These are phyloP conservation scores for Phytopythium cucurbitacearum DNA, from an alignment of 352 stramenopile species.

Conservation along the genomic window DNA sequence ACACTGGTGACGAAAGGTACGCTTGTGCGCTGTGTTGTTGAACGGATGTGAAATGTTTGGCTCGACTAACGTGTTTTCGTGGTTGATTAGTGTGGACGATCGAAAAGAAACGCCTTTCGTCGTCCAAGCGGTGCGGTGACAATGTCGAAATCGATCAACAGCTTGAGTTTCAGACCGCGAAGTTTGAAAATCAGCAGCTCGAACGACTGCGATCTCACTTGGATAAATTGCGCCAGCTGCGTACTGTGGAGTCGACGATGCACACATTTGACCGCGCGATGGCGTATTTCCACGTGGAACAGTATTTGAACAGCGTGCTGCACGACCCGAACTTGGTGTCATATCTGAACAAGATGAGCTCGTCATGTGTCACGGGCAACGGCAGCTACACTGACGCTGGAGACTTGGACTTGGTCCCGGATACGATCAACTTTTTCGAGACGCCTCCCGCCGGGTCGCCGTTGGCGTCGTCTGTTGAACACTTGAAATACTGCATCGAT, in stretches of 20 bases:
- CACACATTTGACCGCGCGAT: slow-evolving; percentile 78
- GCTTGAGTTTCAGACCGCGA: slow-evolving; percentile 69
- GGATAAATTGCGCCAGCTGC: slow-evolving; percentile 66
- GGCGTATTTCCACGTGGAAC: slow-evolving; percentile 80
- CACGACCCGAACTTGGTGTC: slow-evolving; percentile 59
- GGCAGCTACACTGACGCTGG: slow-evolving; percentile 6
- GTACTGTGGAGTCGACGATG: slow-evolving; percentile 71
- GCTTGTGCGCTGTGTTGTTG: slow-evolving; percentile 1
- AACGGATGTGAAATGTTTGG: background rate
- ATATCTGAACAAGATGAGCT: slow-evolving; percentile 73
- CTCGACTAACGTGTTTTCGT: slow-evolving; percentile 1
- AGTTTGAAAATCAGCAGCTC: slow-evolving; percentile 55
- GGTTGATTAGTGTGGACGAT: slow-evolving; percentile 42
- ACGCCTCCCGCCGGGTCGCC: slow-evolving; percentile 37
- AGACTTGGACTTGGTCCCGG: slow-evolving; percentile 59
- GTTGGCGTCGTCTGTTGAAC: slow-evolving; percentile 57
- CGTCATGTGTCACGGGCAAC: slow-evolving; percentile 25
- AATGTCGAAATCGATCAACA: slow-evolving; percentile 53
- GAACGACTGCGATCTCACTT: slow-evolving; percentile 65
- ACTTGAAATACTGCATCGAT: slow-evolving; percentile 80
- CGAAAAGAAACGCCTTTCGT: slow-evolving; percentile 54
- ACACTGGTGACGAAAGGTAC: slow-evolving; percentile 68
- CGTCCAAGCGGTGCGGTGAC: slow-evolving; percentile 49
- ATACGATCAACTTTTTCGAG: slow-evolving; percentile 71
- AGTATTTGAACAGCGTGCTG: slow-evolving; percentile 77